These are phyloP conservation scores for Cyclocybe aegerita DNA, from an alignment of 768 basidiomycete species.

Conservation along the genomic window DNA sequence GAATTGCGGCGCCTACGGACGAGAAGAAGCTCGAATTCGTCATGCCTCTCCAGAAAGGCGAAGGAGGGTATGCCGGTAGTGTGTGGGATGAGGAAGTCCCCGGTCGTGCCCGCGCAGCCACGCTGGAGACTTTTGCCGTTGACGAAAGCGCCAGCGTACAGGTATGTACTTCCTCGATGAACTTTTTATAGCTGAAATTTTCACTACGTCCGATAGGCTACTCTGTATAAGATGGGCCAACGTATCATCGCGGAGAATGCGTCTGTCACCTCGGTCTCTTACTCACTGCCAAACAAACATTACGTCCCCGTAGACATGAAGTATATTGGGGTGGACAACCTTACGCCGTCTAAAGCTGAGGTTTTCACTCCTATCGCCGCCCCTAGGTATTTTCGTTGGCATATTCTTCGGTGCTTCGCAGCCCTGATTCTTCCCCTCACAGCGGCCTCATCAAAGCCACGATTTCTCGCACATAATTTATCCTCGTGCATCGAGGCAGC, in stretches of 20 bases:
- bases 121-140: constrained; percentile 78
- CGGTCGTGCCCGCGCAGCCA: constrained; percentile 55
- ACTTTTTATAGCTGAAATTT: not conserved
- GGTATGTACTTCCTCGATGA: constrained; percentile 38
- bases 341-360: constrained; percentile 47
- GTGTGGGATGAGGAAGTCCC: constrained; percentile 61
- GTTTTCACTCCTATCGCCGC: constrained; percentile 6
- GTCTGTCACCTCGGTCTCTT: constrained; percentile 59
- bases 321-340: constrained; percentile 70
- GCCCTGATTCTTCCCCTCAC: no score
- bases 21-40: constrained; percentile 51
- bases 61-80: constrained; percentile 38
- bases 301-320: constrained; percentile 87
- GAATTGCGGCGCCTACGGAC: constrained; percentile 48
- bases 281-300: constrained; percentile 90
- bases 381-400: not conserved
- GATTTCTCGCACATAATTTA: constrained; percentile 1
- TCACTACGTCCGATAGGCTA: constrained; percentile 56
- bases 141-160: constrained; percentile 94
- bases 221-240: constrained; percentile 86
- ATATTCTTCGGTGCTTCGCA: no score
- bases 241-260: constrained; percentile 66
- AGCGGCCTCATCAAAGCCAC: constrained; percentile 7
- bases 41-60: constrained; percentile 32
- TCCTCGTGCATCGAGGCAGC: no score